Conservation (phyloP, 73 alveolate species). For the Blepharisma stoltei region DNA sequence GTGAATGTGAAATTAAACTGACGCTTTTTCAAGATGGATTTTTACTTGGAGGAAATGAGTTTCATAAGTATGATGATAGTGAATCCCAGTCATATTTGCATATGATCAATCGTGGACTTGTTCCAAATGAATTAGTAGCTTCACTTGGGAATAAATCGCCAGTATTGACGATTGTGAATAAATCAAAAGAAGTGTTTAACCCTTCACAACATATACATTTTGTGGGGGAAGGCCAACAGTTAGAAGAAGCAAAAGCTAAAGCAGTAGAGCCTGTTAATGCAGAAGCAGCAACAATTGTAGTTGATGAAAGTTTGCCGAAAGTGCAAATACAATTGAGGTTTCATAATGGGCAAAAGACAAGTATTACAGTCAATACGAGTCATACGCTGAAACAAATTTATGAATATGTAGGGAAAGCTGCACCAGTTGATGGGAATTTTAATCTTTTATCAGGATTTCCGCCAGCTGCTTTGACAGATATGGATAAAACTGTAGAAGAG, state of each 20-base stretch:
- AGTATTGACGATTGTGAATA: slow-evolving; percentile 55
- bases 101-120: slow-evolving; percentile 58
- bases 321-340: slow-evolving; percentile 58
- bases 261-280: slow-evolving; percentile 39
- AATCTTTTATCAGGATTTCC: slow-evolving; percentile 62
- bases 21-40: slow-evolving; percentile 48
- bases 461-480: slow-evolving; percentile 56
- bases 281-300: slow-evolving; percentile 47
- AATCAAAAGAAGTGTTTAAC: slow-evolving; percentile 51
- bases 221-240: slow-evolving; percentile 46
- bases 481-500: slow-evolving; percentile 47
- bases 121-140: slow-evolving; percentile 57
- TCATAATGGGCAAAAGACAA: slow-evolving; percentile 64
- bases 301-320: slow-evolving; percentile 52
- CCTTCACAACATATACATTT: slow-evolving; percentile 71
- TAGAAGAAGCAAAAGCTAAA: slow-evolving; percentile 46
- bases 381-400: slow-evolving; percentile 51
- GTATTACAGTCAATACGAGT: slow-evolving; percentile 41
- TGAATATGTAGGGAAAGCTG: slow-evolving; percentile 58
- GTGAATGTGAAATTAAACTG: slow-evolving; percentile 32
- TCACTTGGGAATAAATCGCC: slow-evolving; percentile 43
- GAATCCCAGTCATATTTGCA: slow-evolving; percentile 56
- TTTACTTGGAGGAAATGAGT: slow-evolving; percentile 50
- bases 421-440: slow-evolving; percentile 68
- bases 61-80: slow-evolving; percentile 53